These are phyloP conservation scores for Leptographium lundbergii DNA, from an alignment of 2,329 filamentous ascomycete species.

Conservation along the genomic window DNA sequence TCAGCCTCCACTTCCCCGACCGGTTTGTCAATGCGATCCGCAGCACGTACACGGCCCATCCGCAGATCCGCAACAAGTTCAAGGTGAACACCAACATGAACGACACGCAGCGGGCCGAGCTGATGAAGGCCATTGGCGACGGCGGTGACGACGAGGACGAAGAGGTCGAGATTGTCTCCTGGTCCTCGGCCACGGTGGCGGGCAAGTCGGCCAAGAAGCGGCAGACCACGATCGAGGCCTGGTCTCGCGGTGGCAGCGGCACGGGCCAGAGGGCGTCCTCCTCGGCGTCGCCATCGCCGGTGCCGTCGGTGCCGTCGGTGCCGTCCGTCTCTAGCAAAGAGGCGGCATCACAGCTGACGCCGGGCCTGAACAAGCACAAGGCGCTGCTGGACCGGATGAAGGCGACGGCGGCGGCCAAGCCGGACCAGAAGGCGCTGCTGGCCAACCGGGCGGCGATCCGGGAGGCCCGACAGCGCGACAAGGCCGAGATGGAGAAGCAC, in stretches of 20 bases:
- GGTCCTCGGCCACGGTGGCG: slow-evolving; percentile 9
- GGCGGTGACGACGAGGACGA: slow-evolving; percentile 41
- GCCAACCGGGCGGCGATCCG: slow-evolving; percentile 46
- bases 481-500: slow-evolving; percentile 59
- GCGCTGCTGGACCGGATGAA: slow-evolving; percentile 34
- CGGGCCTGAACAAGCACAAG: slow-evolving; percentile 30
- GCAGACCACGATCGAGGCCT: slow-evolving; percentile 14
- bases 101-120: slow-evolving; percentile 71
- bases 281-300: background rate
- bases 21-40: slow-evolving; percentile 39
- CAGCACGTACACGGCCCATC: slow-evolving; percentile 51
- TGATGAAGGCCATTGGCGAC: slow-evolving; percentile 51
- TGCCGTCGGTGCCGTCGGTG: background rate
- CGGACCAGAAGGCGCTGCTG: slow-evolving; percentile 23
- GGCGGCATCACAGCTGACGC: slow-evolving; percentile 30
- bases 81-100: slow-evolving; percentile 67
- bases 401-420: slow-evolving; percentile 23
- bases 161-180: slow-evolving; percentile 21
- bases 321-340: slow-evolving; percentile 28
- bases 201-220: slow-evolving; percentile 17
- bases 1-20: slow-evolving; percentile 56
- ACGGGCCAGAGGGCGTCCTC: background rate
- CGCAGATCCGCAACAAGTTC: slow-evolving; percentile 39
- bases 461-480: slow-evolving; percentile 60
- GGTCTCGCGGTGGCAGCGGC: slow-evolving; percentile 8